Conservation (phyloP, 148 eudicot species). For the Polygonum aviculare region DNA sequence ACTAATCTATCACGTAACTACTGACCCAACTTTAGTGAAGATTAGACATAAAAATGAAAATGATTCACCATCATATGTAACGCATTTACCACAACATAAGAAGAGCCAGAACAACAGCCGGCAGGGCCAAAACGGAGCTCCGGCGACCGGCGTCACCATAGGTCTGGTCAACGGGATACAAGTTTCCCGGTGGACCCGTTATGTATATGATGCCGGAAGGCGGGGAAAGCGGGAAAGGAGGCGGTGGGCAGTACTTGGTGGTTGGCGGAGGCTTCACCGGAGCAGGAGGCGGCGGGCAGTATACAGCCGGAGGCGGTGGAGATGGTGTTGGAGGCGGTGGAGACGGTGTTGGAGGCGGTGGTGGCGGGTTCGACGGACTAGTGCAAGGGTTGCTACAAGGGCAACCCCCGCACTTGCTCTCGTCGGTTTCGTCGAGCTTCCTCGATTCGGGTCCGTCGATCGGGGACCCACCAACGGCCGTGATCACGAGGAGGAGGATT, state of each 20-base stretch:
- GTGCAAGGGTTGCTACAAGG: constrained; percentile 28
- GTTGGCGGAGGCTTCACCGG: constrained; percentile 17
- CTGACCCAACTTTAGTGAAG: background rate
- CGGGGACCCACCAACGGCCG: background rate
- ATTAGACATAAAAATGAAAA: background rate
- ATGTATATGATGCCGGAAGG: constrained; percentile 22
- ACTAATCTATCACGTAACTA: no score
- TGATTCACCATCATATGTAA: background rate
- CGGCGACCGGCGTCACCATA: constrained; percentile 4
- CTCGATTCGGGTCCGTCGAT: constrained; percentile 16
- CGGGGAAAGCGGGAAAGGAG: constrained; percentile 1
- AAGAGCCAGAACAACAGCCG: constrained; percentile 10
- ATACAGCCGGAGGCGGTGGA: constrained; percentile 6
- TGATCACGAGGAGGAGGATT: background rate
- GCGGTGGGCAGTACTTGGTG: constrained; percentile 4
- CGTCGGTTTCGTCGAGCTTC: constrained; percentile 26
- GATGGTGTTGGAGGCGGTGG: constrained; percentile 22
- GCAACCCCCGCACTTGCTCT: constrained; percentile 22
- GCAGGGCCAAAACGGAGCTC: constrained; percentile 1
- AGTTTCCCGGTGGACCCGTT: constrained; percentile 39
- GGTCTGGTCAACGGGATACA: constrained; percentile 29
- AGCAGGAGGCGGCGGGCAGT: constrained; percentile 14
- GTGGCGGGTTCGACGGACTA: constrained; percentile 11
- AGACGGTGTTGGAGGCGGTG: constrained; percentile 25
- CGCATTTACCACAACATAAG: background rate